A percentile compares a stretch with the other conserved stretches of the same genome.
Conservation (phyloP, 139 green algal genomes). For the Volvox reticuliferus region DNA sequence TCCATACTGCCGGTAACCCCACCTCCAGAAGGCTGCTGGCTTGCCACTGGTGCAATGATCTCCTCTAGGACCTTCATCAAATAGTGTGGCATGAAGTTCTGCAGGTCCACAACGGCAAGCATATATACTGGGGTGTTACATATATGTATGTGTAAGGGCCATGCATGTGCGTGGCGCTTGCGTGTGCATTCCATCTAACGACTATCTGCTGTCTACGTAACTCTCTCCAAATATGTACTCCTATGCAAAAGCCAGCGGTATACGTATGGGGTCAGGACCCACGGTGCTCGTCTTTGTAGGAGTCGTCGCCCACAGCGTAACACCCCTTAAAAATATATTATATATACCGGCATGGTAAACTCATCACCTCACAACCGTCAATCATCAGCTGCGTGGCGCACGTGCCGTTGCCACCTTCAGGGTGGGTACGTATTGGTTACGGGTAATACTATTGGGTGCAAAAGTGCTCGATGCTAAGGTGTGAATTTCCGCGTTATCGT, state of each 20-base stretch:
- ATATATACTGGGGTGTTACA: neutral
- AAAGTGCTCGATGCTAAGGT: too few species aligned
- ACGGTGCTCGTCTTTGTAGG: neutral
- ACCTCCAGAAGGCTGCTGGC: neutral
- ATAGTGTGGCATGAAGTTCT: constrained; percentile 22
- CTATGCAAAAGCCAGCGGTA: too few species aligned
- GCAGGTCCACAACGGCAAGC: neutral
- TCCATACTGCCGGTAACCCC: neutral
- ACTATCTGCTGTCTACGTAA: neutral
- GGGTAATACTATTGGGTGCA: too few species aligned
- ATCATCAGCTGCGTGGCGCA: too few species aligned
- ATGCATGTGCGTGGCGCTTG: neutral
- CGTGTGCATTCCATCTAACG: neutral
- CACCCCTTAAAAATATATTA: too few species aligned
- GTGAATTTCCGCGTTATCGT: too few species aligned
- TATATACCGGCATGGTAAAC: too few species aligned
- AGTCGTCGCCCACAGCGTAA: too few species aligned
- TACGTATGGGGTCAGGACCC: too few species aligned
- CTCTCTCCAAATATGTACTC: neutral
- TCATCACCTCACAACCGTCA: too few species aligned
- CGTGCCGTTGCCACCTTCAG: too few species aligned
- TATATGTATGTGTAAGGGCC: neutral
- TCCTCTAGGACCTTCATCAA: neutral
- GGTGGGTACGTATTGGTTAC: too few species aligned
- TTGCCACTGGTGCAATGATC: neutral